These are phyloP conservation scores for Halophytophthora batemanensis DNA, from an alignment of 352 stramenopile genomes.

Conservation along the genomic window DNA sequence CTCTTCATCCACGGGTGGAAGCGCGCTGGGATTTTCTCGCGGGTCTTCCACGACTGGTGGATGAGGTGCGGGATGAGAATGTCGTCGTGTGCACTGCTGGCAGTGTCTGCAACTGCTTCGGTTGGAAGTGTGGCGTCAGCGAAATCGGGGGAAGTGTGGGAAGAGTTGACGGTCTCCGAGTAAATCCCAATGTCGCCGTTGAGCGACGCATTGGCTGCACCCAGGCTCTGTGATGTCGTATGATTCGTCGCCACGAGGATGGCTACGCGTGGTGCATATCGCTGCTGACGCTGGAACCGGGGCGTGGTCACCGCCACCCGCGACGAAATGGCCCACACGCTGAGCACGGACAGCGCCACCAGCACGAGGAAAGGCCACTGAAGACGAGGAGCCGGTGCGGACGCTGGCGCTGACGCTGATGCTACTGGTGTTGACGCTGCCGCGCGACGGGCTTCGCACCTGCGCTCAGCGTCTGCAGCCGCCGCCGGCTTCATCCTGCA, in stretches of 20 bases:
- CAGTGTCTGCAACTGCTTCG: not conserved
- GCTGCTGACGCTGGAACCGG: not conserved
- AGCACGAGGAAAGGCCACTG: conserved; percentile 22
- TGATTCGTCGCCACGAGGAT: too few relatives aligned
- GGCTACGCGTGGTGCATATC: too few relatives aligned
- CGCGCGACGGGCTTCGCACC: too few relatives aligned
- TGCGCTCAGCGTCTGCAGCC: too few relatives aligned
- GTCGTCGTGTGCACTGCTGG: not conserved
- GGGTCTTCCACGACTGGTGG: conserved; percentile 57
- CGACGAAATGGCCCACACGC: conserved; percentile 13
- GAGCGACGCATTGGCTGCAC: too few relatives aligned
- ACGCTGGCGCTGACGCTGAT: too few relatives aligned
- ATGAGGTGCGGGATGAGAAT: conserved; percentile 40
- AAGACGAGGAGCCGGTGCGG: conserved; percentile 4
- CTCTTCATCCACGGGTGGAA: conserved; percentile 60
- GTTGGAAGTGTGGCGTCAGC: not conserved
- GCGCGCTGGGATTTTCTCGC: conserved; percentile 31
- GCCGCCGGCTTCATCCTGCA: too few relatives aligned
- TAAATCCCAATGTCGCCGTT: too few relatives aligned
- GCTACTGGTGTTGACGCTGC: too few relatives aligned
- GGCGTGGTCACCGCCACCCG: conserved; percentile 1
- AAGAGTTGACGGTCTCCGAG: too few relatives aligned
- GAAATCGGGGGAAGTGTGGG: too few relatives aligned
- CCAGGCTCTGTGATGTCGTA: too few relatives aligned
- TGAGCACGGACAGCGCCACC: conserved; percentile 14